These are phyloP conservation scores for Digitaria exilis DNA, from an alignment of 202 grass and related monocot genomes.

Conservation along the genomic window DNA sequence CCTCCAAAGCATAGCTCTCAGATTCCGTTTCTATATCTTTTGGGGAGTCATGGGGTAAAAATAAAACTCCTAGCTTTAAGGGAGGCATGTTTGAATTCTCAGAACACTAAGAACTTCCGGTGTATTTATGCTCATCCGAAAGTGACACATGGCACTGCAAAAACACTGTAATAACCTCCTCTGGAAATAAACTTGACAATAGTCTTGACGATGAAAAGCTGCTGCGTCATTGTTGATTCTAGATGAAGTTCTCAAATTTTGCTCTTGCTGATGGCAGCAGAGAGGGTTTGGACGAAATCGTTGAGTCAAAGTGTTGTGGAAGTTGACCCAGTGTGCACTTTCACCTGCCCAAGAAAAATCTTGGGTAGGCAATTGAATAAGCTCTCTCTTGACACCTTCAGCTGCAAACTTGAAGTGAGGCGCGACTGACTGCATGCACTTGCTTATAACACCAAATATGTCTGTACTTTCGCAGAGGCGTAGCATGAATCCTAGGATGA, in stretches of 20 bases:
- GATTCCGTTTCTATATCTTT: too few relatives aligned
- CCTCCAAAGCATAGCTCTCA: too few relatives aligned
- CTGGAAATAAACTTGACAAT: neutral
- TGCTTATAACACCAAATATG: neutral
- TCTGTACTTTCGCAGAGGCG: constrained; percentile 3
- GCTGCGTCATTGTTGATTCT: neutral
- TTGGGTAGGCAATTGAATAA: neutral
- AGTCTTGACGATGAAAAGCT: neutral
- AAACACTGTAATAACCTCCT: neutral
- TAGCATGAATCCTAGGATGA: neutral
- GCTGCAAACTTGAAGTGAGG: neutral
- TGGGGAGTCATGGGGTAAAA: neutral
- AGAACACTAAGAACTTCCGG: neutral
- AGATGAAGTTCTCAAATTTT: neutral
- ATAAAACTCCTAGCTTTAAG: neutral
- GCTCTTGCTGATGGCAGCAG: neutral
- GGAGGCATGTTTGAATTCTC: neutral
- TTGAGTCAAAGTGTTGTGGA: neutral
- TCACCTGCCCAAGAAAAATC: neutral
- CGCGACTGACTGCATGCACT: neutral
- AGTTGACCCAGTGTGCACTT: neutral
- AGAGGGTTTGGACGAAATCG: neutral
- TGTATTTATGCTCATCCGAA: neutral
- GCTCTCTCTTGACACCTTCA: neutral
- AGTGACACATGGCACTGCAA: neutral